Evolutionary conservation across 1,284 basidiomycete species (phyloP), one percentile per base, ranked within the genome.

Genomic region (Boletellus deceptivus): DNA sequence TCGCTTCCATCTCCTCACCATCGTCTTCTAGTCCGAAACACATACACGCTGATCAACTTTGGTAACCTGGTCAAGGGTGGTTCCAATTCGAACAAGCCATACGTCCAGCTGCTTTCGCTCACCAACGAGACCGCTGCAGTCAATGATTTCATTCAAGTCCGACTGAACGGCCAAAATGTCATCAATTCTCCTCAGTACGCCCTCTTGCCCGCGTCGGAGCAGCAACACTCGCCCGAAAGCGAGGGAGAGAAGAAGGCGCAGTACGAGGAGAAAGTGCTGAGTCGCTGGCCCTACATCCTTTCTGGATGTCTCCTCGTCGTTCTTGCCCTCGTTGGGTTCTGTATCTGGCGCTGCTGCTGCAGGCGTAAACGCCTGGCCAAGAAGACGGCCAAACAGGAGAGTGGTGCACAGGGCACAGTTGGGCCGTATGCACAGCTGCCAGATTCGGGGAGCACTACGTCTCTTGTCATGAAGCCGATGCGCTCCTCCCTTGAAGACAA

Each of bases 221-320:
- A 75, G 66, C 78, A 83, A 53, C 73, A 78, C 55, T 89, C 86
- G 0, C 86, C 86, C 2, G 75, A 87, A 39, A 78, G 77, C 8
- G 74, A 64, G 1, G 77, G 74, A 43, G 86, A 89, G 69, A 86
- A 86, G 72, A 87, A 89, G 71, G 77, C 83, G 50, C 72, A 74
- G 59, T 83, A 80, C 55, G 81, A 86, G 61, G 86, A 85, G 64
- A 72, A 77, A 71, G 72, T 89, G 24, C 76, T 88, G 53, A 83
- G 82, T 59, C 80, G 76, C 40, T 89, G 86, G 87, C 86, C 87
- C 0, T 84, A 88, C 60, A 89, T 89, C 61, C 74, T 89, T 53
- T 58, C 76, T 24, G 86, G 85, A 34, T 84, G 82, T 58, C 70
- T 89, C 35, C 65, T 73, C 4, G 72, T 82, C 53, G 68, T 85